Evolutionary conservation across 2,329 filamentous ascomycete species (phyloP).

Genomic region (Sarocladium kiliense): DNA sequence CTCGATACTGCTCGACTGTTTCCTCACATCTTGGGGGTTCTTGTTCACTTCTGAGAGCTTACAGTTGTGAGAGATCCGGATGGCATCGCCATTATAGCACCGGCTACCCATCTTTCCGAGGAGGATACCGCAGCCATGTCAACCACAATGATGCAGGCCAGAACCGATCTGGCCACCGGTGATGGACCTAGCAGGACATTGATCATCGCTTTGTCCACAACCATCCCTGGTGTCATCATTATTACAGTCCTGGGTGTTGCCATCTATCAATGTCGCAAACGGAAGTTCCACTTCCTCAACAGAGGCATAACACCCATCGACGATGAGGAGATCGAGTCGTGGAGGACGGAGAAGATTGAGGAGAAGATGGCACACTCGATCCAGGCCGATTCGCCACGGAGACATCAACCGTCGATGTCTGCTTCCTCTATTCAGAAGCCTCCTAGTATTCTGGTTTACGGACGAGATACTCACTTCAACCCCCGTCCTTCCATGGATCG

Average conservation of each 20-base stretch:
- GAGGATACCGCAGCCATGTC: not conserved
- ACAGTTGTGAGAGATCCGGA: not conserved
- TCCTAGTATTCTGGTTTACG: slow-evolving; percentile 51
- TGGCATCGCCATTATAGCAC: slow-evolving; percentile 3
- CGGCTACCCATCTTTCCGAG: not conserved
- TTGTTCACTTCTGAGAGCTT: not conserved
- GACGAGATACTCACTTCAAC: slow-evolving; percentile 18
- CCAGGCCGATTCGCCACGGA: not conserved
- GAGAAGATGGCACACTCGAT: slow-evolving; percentile 10
- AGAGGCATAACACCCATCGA: slow-evolving; percentile 57
- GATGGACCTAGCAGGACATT: slow-evolving; percentile 26
- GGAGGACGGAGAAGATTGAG: slow-evolving; percentile 38
- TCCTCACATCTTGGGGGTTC: no score
- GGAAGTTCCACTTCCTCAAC: slow-evolving; percentile 38
- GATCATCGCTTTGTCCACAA: slow-evolving; percentile 47
- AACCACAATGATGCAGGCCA: not conserved
- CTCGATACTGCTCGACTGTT: no score
- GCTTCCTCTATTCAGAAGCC: slow-evolving; percentile 36
- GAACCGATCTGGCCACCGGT: not conserved
- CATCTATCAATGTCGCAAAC: slow-evolving; percentile 21
- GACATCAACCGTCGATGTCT: slow-evolving; percentile 4
- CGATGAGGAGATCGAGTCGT: slow-evolving; percentile 62
- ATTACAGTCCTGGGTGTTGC: slow-evolving; percentile 24
- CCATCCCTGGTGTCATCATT: slow-evolving; percentile 39
- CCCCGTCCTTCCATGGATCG: slow-evolving; percentile 10